phyloP scores from a whole-genome alignment of 208 protist genomes.

The Balamuthia mandrillaris region DNA sequence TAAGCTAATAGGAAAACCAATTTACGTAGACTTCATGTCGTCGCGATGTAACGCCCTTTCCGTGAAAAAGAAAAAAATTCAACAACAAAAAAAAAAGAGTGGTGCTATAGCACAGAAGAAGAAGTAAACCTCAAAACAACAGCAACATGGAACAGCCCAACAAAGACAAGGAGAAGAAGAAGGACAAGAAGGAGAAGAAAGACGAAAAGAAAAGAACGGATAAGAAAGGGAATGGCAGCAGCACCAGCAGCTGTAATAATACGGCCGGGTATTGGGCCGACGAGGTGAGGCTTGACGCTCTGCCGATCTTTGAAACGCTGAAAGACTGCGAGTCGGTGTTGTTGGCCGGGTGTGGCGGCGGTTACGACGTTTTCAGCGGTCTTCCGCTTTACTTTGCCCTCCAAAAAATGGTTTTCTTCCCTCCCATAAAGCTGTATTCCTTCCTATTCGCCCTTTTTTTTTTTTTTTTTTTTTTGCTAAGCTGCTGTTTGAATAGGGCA shows the following conservation, averaged over 20 bases:
- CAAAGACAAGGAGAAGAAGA: neutral
- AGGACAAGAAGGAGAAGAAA: neutral
- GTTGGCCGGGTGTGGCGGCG: conserved; percentile 14
- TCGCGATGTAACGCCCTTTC: too few species aligned
- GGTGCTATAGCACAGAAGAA: neutral
- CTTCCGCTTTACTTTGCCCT: conserved; percentile 29
- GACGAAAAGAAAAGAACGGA: neutral
- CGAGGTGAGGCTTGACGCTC: too few species aligned
- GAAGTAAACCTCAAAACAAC: neutral
- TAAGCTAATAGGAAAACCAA: neutral
- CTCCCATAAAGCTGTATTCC: too few species aligned
- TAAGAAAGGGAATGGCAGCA: too few species aligned
- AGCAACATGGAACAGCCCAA: neutral
- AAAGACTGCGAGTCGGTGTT: neutral
- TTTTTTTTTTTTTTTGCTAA: too few species aligned
- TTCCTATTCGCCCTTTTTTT: too few species aligned
- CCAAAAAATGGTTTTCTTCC: too few species aligned
- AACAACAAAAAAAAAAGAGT: neutral
- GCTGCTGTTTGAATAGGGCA: too few species aligned
- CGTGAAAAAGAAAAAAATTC: neutral
- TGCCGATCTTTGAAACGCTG: neutral
- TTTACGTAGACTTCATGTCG: neutral
- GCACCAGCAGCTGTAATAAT: too few species aligned
- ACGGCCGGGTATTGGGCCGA: too few species aligned
- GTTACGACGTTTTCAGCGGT: conserved; percentile 29